Conservation (phyloP, 495 filamentous ascomycete genomes). For the Tuber brumale region DNA sequence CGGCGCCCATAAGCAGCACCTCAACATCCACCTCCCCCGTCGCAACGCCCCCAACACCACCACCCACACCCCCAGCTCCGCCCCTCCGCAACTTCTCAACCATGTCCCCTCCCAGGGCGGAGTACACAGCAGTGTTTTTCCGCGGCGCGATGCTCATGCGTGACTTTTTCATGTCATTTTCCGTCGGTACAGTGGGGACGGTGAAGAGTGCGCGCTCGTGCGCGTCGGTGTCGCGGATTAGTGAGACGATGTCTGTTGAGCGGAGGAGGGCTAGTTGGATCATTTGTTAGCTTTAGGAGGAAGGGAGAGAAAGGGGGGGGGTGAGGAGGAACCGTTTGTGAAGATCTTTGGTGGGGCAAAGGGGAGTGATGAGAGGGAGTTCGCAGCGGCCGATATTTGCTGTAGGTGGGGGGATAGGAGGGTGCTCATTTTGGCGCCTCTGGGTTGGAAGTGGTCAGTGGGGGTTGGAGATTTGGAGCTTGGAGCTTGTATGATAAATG, state of each 20-base stretch:
- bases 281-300: neutral
- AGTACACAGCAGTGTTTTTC: slow-evolving; percentile 78
- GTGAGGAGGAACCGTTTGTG: slow-evolving; percentile 54
- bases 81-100: slow-evolving; percentile 67
- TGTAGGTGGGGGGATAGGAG: slow-evolving; percentile 79
- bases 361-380: slow-evolving; percentile 74
- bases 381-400: slow-evolving; percentile 77
- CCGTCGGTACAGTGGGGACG: slow-evolving; percentile 61
- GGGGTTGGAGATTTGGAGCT: neutral
- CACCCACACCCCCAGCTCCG: slow-evolving; percentile 45
- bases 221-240: slow-evolving; percentile 91
- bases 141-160: slow-evolving; percentile 52
- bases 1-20: slow-evolving; percentile 74
- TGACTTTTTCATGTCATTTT: slow-evolving; percentile 52
- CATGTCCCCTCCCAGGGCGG: slow-evolving; percentile 79
- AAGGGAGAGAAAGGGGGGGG: neutral
- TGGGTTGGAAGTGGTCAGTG: neutral
- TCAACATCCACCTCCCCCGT: slow-evolving; percentile 78
- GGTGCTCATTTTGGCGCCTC: slow-evolving; percentile 51
- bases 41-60: slow-evolving; percentile 45
- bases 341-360: slow-evolving; percentile 92
- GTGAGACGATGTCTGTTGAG: slow-evolving; percentile 79
- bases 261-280: slow-evolving; percentile 59
- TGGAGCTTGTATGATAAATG: neutral
- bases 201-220: slow-evolving; percentile 96